Conservation (phyloP, 106 monocot species). For the Allium sativum region DNA sequence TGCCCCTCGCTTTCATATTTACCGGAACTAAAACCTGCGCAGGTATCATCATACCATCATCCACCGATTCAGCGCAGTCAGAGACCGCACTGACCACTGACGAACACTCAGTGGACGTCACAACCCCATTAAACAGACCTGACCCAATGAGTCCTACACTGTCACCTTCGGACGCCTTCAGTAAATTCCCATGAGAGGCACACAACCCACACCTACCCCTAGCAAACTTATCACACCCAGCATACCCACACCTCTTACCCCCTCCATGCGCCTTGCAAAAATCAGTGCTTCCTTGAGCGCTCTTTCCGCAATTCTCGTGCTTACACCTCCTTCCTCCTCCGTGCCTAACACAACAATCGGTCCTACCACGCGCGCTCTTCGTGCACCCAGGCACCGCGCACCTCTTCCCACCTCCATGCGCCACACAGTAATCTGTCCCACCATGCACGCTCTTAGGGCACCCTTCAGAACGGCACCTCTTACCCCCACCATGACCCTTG, state of each 20-base stretch:
- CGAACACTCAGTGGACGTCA: conserved; percentile 25
- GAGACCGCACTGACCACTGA: conserved; percentile 46
- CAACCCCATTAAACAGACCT: conserved; percentile 46
- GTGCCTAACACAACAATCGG: conserved; percentile 82
- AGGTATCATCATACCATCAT: conserved; percentile 33
- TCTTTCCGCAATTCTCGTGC: conserved; percentile 60
- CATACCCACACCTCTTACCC: conserved; percentile 68
- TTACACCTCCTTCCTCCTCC: conserved; percentile 93
- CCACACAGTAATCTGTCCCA: conserved; percentile 86
- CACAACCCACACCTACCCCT: conserved; percentile 86
- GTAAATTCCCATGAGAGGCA: conserved; percentile 56
- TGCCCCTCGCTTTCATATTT: conserved; percentile 39
- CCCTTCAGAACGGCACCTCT: conserved; percentile 62
- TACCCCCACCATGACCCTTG: conserved; percentile 91
- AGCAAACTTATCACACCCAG: conserved; percentile 87
- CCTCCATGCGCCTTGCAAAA: conserved; percentile 99
- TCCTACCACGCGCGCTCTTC: conserved; percentile 83
- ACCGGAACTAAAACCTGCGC: conserved; percentile 53
- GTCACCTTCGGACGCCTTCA: conserved; percentile 8
- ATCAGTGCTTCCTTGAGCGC: conserved; percentile 95
- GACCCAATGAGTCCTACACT: conserved; percentile 25
- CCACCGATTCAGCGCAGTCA: conserved; percentile 35
- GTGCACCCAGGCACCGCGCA: conserved; percentile 60
- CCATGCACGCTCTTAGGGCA: conserved; percentile 98
- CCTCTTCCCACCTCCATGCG: conserved; percentile 92